Evolutionary conservation across 2,329 filamentous ascomycete species (phyloP).

Genomic region (Clarireedia homoeocarpa): DNA sequence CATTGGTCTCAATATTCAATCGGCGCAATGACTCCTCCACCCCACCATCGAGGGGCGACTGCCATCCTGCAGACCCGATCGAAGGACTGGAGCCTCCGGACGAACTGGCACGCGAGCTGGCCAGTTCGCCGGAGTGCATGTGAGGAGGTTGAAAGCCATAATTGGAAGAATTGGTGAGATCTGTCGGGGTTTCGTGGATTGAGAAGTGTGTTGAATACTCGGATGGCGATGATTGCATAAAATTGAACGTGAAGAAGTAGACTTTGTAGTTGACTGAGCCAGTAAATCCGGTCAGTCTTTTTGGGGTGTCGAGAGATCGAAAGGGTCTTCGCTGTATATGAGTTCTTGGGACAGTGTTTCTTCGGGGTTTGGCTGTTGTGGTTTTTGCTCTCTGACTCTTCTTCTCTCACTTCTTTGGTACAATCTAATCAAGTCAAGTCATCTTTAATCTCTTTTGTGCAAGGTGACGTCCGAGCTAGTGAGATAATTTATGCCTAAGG

Average conservation of each 20-base stretch:
- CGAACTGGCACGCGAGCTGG: constrained; percentile 20
- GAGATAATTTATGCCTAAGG: neutral
- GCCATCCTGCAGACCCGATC: constrained; percentile 6
- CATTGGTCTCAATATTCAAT: constrained; percentile 37
- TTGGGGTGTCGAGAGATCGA: neutral
- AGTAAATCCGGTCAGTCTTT: constrained; percentile 29
- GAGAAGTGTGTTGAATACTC: constrained; percentile 38
- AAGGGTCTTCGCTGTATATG: neutral
- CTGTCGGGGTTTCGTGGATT: constrained; percentile 32
- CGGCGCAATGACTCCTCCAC: constrained; percentile 45
- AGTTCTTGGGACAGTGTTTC: neutral
- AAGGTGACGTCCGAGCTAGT: neutral
- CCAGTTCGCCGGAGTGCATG: constrained; percentile 32
- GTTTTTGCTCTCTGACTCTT: neutral
- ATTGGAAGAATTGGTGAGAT: constrained; percentile 37
- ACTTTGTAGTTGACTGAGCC: constrained; percentile 27
- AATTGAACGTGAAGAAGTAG: constrained; percentile 36
- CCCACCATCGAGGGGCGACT: constrained; percentile 29
- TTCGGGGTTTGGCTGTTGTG: neutral
- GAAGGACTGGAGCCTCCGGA: constrained; percentile 21
- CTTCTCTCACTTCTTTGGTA: neutral
- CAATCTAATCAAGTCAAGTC: neutral
- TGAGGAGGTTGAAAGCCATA: constrained; percentile 47
- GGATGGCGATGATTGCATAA: constrained; percentile 55
- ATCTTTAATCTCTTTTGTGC: neutral